A percentile compares a stretch with the other conserved stretches of the same genome.
Evolutionary conservation across 257 asterid species (phyloP).

Genomic region (Osmanthus fragrans): DNA sequence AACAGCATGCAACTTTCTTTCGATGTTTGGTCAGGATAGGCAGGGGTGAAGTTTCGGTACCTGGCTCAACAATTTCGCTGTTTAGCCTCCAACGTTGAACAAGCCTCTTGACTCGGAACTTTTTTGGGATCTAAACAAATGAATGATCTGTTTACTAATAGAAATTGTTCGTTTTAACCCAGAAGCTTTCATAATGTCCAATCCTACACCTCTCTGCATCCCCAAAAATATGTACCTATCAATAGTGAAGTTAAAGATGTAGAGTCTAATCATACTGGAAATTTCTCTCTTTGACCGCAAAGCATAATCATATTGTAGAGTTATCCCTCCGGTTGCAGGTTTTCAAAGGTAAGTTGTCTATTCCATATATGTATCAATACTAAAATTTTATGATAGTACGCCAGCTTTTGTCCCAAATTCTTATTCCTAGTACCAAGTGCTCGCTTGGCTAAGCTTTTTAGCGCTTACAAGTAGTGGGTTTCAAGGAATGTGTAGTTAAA

Average conservation of each 20-base stretch:
- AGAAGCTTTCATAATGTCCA: constrained; percentile 50
- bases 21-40: not conserved
- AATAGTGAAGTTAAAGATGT: not conserved
- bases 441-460: not conserved
- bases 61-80: not conserved
- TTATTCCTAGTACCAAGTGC: not conserved
- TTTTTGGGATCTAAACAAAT: not conserved
- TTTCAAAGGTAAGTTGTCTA: not conserved
- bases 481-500: not conserved
- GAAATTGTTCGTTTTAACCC: constrained; percentile 11
- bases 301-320: too few relatives aligned
- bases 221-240: not conserved
- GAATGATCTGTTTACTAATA: not conserved
- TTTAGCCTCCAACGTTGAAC: not conserved
- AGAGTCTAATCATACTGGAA: too few relatives aligned
- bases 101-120: not conserved
- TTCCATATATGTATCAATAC: too few relatives aligned
- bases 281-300: too few relatives aligned
- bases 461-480: not conserved
- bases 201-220: constrained; percentile 40
- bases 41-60: not conserved
- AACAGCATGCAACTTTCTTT: not conserved
- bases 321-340: too few relatives aligned
- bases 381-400: not conserved
- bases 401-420: too few relatives aligned